Percentiles rank a stretch among this genome's conserved stretches.
phyloP scores from a whole-genome alignment of 768 basidiomycete species.

The Serendipita sp. region DNA sequence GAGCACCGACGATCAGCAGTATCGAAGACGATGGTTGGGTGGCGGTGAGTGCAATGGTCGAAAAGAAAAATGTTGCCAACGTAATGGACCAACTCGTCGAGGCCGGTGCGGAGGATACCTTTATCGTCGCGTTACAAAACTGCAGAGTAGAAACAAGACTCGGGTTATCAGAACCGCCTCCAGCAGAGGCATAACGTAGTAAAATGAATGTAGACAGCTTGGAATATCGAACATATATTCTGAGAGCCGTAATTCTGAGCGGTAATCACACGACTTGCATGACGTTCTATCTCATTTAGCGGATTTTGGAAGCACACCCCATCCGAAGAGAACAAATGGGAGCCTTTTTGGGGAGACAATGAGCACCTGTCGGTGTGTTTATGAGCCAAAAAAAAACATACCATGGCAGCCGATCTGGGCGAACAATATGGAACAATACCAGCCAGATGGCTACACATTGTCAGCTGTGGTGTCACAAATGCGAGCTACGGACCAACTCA shows the following conservation, averaged over 20 bases:
- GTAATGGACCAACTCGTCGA: constrained; percentile 78
- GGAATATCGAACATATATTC: neutral
- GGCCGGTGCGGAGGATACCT: constrained; percentile 77
- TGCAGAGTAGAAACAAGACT: constrained; percentile 48
- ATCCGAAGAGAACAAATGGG: constrained; percentile 3
- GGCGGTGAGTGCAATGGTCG: constrained; percentile 83
- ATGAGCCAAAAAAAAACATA: neutral
- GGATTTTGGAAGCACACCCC: constrained; percentile 5
- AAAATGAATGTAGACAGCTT: neutral
- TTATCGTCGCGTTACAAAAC: constrained; percentile 82
- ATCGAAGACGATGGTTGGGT: constrained; percentile 79
- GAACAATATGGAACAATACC: constrained; percentile 26
- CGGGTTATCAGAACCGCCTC: neutral
- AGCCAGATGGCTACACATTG: constrained; percentile 24
- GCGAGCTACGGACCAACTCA: constrained; percentile 16
- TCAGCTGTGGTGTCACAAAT: neutral
- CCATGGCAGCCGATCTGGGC: constrained; percentile 2
- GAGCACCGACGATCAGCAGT: constrained; percentile 75
- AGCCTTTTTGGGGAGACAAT: neutral
- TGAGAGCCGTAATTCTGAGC: neutral
- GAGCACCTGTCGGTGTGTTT: neutral
- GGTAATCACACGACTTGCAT: neutral
- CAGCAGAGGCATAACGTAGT: neutral
- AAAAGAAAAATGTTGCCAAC: constrained; percentile 58
- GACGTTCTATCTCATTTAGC: neutral